Conservation (phyloP, 345 rosid species). For the Citrus trifoliata region DNA sequence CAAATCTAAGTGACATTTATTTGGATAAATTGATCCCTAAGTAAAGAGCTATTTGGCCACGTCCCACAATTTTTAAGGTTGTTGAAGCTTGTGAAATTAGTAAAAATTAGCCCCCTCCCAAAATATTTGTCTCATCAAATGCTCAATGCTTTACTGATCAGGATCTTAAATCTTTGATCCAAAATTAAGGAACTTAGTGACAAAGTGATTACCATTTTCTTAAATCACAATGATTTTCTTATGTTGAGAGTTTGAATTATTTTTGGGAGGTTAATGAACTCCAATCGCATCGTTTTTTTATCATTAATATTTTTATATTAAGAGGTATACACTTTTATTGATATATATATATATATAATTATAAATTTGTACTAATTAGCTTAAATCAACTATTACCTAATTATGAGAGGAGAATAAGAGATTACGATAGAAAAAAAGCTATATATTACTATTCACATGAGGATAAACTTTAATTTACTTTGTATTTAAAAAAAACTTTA, state of each 20-base stretch:
- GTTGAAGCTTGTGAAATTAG: constrained; percentile 16
- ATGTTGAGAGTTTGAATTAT: background rate
- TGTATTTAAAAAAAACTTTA: too few species aligned
- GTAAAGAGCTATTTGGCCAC: constrained; percentile 11
- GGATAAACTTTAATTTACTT: too few species aligned
- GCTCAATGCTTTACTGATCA: background rate
- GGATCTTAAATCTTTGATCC: constrained; percentile 9
- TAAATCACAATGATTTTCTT: background rate
- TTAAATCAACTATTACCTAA: too few species aligned
- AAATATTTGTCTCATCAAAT: background rate
- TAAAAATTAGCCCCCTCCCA: background rate
- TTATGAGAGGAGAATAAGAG: too few species aligned
- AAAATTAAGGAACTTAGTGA: constrained; percentile 19
- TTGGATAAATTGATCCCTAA: constrained; percentile 11
- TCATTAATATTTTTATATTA: too few species aligned
- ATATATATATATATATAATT: background rate
- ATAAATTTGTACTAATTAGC: background rate
- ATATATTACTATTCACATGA: too few species aligned
- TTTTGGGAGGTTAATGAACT: background rate
- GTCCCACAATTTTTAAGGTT: background rate
- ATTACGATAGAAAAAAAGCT: too few species aligned
- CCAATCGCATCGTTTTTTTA: background rate
- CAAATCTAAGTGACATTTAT: background rate
- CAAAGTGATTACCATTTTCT: constrained; percentile 4
- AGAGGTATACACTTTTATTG: too few species aligned